phyloP scores from a whole-genome alignment of 2,329 filamentous ascomycete genomes.

The Pyricularia grisea region DNA sequence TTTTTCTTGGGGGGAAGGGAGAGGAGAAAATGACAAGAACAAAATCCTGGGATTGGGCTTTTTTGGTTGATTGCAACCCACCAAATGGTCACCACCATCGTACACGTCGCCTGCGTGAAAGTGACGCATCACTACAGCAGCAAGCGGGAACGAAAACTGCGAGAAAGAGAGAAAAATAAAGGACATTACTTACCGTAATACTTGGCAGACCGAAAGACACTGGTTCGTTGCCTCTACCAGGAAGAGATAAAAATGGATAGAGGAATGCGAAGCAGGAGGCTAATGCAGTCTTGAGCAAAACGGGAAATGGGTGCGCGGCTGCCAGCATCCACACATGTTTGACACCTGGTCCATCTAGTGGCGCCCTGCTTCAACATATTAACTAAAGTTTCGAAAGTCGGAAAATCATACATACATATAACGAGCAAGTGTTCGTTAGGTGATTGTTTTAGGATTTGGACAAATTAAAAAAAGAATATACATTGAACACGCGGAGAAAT shows the following conservation, averaged over 20 bases:
- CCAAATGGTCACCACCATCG: neutral
- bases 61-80: neutral
- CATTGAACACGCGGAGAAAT: neutral
- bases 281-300: neutral
- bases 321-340: neutral
- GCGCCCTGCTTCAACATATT: neutral
- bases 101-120: neutral
- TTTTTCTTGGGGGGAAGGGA: too few relatives aligned
- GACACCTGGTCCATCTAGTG: neutral
- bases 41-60: neutral
- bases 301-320: neutral
- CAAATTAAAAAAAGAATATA: too few relatives aligned
- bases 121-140: neutral
- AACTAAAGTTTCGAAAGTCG: neutral
- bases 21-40: neutral
- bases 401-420: neutral
- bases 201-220: neutral
- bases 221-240: neutral
- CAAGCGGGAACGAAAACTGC: neutral
- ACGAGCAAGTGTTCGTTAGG: neutral
- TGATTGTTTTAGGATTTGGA: neutral
- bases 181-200: neutral
- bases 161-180: neutral
- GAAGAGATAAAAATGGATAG: neutral
- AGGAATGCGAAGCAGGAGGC: neutral